Conservation (phyloP, 345 rosid genomes). For the Moricandia moricandioides region DNA sequence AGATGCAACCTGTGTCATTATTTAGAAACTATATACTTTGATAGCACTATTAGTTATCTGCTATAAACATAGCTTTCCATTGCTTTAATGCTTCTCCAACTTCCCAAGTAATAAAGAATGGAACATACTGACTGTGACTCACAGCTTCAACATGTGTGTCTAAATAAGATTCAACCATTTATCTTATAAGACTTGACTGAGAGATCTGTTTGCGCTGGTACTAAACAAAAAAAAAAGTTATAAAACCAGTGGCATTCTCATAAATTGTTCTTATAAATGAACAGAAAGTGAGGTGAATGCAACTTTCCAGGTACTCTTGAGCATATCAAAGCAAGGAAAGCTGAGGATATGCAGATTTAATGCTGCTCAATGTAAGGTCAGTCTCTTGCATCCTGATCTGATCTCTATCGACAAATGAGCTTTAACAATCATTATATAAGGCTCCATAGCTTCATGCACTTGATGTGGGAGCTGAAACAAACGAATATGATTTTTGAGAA, state of each 20-base stretch:
- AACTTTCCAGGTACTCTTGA: constrained; percentile 14
- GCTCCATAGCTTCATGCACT: constrained; percentile 5
- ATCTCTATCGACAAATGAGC: constrained; percentile 22
- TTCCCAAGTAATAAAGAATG: background rate
- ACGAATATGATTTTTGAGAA: constrained; percentile 6
- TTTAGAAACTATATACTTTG: constrained; percentile 23
- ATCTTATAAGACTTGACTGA: background rate
- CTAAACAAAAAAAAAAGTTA: constrained; percentile 14
- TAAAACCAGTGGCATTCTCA: constrained; percentile 19
- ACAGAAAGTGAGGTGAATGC: constrained; percentile 1
- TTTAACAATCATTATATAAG: background rate
- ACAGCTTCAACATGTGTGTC: background rate
- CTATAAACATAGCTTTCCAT: background rate
- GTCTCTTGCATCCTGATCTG: constrained; percentile 11
- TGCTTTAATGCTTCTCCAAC: background rate
- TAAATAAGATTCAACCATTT: background rate
- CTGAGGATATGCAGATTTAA: constrained; percentile 17
- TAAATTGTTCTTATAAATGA: constrained; percentile 8
- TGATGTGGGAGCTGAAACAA: too few species aligned
- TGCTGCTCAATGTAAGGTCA: constrained; percentile 10
- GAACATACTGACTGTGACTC: background rate
- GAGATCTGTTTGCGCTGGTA: constrained; percentile 8
- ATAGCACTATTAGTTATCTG: background rate
- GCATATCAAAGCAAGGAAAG: constrained; percentile 24
- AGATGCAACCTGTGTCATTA: constrained; percentile 16